Conservation (phyloP, 2,329 filamentous ascomycete genomes). For the Ophiosphaerella korrae region DNA sequence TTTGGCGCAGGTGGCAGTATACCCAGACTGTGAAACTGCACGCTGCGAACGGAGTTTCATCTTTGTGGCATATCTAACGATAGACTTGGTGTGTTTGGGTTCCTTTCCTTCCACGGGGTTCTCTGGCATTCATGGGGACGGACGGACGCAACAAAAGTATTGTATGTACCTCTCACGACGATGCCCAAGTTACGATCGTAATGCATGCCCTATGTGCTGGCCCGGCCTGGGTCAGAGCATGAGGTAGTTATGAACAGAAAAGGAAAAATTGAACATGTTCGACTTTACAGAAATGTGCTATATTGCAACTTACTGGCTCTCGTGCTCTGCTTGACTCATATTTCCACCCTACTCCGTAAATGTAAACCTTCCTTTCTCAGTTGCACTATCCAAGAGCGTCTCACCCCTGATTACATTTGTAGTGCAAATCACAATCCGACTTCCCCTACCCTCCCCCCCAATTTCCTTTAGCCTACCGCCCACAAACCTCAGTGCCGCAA, state of each 20-base stretch:
- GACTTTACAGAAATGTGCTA: not conserved
- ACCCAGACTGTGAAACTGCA: conserved; percentile 30
- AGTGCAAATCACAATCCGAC: conserved; percentile 88
- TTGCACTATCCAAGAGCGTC: conserved; percentile 82
- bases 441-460: conserved; percentile 66
- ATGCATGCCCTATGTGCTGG: conserved; percentile 31
- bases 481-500: conserved; percentile 90
- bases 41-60: conserved; percentile 35
- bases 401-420: conserved; percentile 91
- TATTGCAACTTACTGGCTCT: no score
- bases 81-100: conserved; percentile 43
- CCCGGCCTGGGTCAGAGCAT: conserved; percentile 9
- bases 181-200: conserved; percentile 35
- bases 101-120: conserved; percentile 29
- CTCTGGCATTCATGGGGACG: conserved; percentile 29
- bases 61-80: conserved; percentile 41
- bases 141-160: conserved; percentile 25
- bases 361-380: conserved; percentile 65
- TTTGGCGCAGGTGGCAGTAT: conserved; percentile 35
- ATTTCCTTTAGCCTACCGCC: conserved; percentile 75
- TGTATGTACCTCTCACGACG: conserved; percentile 36
- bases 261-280: conserved; percentile 24
- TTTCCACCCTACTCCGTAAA: not conserved
- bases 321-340: no score
- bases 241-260: conserved; percentile 19